phyloP scores from a whole-genome alignment of 2,329 filamentous ascomycete species.

The Penicillium polonicum region DNA sequence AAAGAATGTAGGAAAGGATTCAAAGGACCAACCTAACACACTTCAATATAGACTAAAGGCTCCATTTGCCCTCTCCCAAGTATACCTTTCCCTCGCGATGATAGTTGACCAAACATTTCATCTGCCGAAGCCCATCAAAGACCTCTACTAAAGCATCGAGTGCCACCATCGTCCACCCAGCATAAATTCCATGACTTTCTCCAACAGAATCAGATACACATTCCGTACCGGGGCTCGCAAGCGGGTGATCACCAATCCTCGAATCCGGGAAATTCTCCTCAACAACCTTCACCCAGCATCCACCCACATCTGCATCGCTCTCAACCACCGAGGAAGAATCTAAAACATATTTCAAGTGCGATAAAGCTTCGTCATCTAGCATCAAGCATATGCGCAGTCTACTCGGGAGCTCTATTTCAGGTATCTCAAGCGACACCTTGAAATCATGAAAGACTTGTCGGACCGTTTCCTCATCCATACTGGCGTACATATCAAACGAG shows the following conservation, averaged over 20 bases:
- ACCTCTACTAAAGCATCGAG: constrained; percentile 29
- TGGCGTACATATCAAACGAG: constrained; percentile 13
- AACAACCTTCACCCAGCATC: constrained; percentile 28
- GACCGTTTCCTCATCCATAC: constrained; percentile 19
- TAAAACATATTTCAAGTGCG: constrained; percentile 15
- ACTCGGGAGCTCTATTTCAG: constrained; percentile 27
- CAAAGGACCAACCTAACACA: not conserved
- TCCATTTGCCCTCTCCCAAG: constrained; percentile 27
- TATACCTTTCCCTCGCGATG: constrained; percentile 26
- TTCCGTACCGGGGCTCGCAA: not conserved
- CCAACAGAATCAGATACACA: not conserved
- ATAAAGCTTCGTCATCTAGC: constrained; percentile 28
- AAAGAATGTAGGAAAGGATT: not conserved
- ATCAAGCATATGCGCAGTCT: constrained; percentile 29
- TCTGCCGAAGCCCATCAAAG: constrained; percentile 26
- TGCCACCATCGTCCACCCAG: constrained; percentile 28
- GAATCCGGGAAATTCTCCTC: constrained; percentile 33
- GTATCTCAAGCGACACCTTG: constrained; percentile 28
- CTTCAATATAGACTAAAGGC: not conserved
- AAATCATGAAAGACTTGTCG: constrained; percentile 30
- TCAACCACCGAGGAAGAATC: constrained; percentile 15
- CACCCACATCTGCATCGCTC: constrained; percentile 11
- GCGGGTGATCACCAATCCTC: constrained; percentile 16
- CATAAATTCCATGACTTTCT: constrained; percentile 18
- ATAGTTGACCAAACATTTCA: constrained; percentile 26